phyloP scores from a whole-genome alignment of 306 rosid genomes.

The Prunus campanulata region DNA sequence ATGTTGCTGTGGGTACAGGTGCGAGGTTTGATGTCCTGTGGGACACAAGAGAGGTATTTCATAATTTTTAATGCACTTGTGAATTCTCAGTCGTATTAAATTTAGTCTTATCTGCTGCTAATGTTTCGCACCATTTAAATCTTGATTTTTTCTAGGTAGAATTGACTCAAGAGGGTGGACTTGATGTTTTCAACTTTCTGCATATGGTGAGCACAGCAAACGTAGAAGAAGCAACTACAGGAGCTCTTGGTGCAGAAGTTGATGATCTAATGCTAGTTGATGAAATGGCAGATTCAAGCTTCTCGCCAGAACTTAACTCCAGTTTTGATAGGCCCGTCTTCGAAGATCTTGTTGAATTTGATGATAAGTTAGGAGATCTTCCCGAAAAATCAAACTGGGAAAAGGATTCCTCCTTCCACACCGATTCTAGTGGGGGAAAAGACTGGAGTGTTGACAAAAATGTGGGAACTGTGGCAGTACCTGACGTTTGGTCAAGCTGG shows the following conservation, averaged over 20 bases:
- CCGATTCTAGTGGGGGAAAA: constrained; percentile 7
- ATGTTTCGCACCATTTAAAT: constrained; percentile 14
- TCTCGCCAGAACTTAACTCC: constrained; percentile 60
- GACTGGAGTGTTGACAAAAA: constrained; percentile 17
- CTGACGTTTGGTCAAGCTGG: constrained; percentile 22
- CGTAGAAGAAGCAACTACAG: constrained; percentile 54
- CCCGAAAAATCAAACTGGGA: constrained; percentile 37
- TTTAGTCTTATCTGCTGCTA: constrained; percentile 2
- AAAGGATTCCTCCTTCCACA: constrained; percentile 22
- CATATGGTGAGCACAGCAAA: constrained; percentile 55
- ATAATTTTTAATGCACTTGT: constrained; percentile 1
- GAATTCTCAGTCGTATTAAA: constrained; percentile 4
- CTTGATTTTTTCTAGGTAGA: constrained; percentile 43
- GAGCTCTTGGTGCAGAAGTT: constrained; percentile 71
- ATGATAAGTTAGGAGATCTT: constrained; percentile 18
- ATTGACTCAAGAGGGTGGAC: constrained; percentile 50
- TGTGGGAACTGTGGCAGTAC: background rate
- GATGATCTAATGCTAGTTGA: constrained; percentile 59
- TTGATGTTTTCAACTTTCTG: constrained; percentile 71
- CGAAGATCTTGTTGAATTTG: constrained; percentile 56
- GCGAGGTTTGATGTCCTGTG: constrained; percentile 78
- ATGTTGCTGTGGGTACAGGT: constrained; percentile 92
- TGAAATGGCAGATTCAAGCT: constrained; percentile 41
- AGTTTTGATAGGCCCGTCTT: constrained; percentile 63
- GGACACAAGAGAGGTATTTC: constrained; percentile 68